Base-by-base conservation (phyloP, 2,329 filamentous ascomycete genomes). In the Diaporthe aspalathi region DNA sequence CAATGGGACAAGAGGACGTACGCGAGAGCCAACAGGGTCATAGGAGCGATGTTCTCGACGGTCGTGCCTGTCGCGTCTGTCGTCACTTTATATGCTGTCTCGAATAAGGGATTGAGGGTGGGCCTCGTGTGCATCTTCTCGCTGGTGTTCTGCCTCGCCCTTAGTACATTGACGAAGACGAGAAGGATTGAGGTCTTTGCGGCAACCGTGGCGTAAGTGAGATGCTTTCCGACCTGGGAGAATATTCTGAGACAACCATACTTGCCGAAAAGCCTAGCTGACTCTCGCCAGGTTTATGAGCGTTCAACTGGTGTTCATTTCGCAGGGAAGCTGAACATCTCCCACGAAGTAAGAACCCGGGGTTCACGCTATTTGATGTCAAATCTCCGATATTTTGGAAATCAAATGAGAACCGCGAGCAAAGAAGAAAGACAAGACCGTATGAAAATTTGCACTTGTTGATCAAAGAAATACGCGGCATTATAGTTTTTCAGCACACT, bases 111-210 rank as follows among this genome's bases (percentile, higher is more conserved):
- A n/a, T 22, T 71, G 32, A 60, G 75, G 17, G 54, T 79, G 5
- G 73, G 71, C 12, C 69, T 78, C 8, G 74, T 79, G 11, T 75
- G 78, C 71, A 60, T 75, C 1, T 79, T 78, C 65, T 78, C 77
- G 17, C 70, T 78, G 32, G 47, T 78, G 1, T 79, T 79, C 62
- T 75, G 74, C 16, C 67, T 75, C 35, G 75, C 73, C 9, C 73
- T 79, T 35, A 74, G 75, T 62, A 54, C 78, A 1, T 75, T 75
- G 63, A 78, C 76, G 5, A 77, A 76, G 40, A 74, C 77, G 14
- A 74, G 74, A 50, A 74, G 77, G 53, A 76, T 76, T 27, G 77
- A 79, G 74, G 75, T 79, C 24, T 77, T 79, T 47, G 74, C 76
- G 14, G 75, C 75, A 17, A 78, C 77, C 3, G 78, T 77, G 62